phyloP scores from a whole-genome alignment of 1,284 basidiomycete species.

The Tylopilus microsporus region DNA sequence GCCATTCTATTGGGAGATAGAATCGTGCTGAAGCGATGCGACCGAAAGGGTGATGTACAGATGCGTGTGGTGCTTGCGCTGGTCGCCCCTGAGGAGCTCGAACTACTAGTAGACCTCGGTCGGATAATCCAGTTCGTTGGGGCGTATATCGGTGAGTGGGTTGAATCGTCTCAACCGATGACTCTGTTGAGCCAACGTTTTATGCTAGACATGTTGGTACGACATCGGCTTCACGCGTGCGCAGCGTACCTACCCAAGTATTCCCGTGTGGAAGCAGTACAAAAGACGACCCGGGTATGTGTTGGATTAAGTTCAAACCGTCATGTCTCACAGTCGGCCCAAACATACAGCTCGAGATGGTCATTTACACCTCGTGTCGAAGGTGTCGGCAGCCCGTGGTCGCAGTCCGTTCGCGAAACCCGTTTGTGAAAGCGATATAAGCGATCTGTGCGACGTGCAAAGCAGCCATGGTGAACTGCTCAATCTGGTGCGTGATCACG shows the following conservation, averaged over 20 bases:
- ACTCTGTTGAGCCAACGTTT: neutral
- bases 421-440: slow-evolving; percentile 36
- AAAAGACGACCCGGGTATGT: slow-evolving; percentile 48
- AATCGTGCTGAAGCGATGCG: neutral
- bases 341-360: slow-evolving; percentile 53
- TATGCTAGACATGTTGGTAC: slow-evolving; percentile 52
- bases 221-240: slow-evolving; percentile 54
- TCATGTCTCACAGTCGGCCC: neutral
- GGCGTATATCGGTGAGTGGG: slow-evolving; percentile 58
- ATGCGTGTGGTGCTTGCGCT: slow-evolving; percentile 67
- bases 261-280: slow-evolving; percentile 46
- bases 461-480: slow-evolving; percentile 46
- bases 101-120: slow-evolving; percentile 32
- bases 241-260: slow-evolving; percentile 71
- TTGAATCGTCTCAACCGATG: neutral
- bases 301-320: neutral
- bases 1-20: neutral
- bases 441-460: slow-evolving; percentile 56
- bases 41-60: slow-evolving; percentile 63
- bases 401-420: slow-evolving; percentile 28
- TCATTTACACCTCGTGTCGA: slow-evolving; percentile 61
- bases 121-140: slow-evolving; percentile 57
- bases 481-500: slow-evolving; percentile 57
- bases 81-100: slow-evolving; percentile 54
- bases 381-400: slow-evolving; percentile 58